These are phyloP conservation scores for Melampsora americana DNA, from an alignment of 1,284 basidiomycete species.

Conservation along the genomic window DNA sequence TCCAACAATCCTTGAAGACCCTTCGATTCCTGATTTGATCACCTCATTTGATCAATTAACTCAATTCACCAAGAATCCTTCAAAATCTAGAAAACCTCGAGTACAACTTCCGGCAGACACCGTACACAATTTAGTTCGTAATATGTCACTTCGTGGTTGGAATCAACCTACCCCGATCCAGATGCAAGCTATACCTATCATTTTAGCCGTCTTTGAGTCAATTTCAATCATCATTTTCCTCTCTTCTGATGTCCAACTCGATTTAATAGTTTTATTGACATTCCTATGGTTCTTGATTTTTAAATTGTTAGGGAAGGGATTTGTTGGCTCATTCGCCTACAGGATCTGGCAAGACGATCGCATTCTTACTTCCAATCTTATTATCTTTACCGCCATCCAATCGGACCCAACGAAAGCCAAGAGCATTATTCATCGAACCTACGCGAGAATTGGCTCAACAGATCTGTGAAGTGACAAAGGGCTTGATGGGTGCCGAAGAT, in stretches of 20 bases:
- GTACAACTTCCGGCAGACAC: background rate
- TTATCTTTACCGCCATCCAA: constrained; percentile 1
- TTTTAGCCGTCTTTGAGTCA: constrained; percentile 49
- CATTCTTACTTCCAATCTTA: constrained; percentile 79
- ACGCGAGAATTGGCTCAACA: constrained; percentile 8
- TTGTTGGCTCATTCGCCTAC: constrained; percentile 88
- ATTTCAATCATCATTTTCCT: background rate
- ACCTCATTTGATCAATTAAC: background rate
- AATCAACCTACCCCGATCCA: constrained; percentile 46
- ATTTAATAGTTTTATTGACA: background rate
- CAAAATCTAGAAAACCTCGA: background rate
- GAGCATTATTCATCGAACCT: constrained; percentile 6
- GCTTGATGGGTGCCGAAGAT: background rate
- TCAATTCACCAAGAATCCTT: background rate
- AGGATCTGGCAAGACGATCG: constrained; percentile 87
- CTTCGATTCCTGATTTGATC: constrained; percentile 1
- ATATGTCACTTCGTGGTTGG: background rate
- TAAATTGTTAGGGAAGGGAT: constrained; percentile 64
- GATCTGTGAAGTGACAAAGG: background rate
- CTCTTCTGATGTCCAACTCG: background rate
- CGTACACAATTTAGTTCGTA: background rate
- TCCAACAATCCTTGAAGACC: background rate
- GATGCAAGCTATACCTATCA: constrained; percentile 53
- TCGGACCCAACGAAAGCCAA: background rate
- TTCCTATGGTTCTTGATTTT: background rate